phyloP scores from a whole-genome alignment of 1,284 basidiomycete genomes.

The Cerrena zonata region DNA sequence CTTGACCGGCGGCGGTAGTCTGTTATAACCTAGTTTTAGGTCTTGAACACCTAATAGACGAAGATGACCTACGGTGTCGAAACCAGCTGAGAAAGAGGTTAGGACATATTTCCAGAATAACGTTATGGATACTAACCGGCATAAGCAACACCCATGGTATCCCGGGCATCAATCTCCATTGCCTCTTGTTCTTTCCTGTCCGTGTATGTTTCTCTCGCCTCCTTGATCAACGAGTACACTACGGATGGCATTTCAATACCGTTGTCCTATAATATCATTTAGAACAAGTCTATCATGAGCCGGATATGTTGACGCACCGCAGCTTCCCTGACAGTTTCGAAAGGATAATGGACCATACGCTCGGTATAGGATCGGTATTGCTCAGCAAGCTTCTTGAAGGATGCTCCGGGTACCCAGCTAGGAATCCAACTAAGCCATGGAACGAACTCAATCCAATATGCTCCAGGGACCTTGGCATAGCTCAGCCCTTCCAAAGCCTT shows the following conservation, averaged over 20 bases:
- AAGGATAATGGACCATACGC: constrained; percentile 8
- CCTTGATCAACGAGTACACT: neutral
- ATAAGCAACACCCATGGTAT: constrained; percentile 5
- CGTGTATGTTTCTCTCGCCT: neutral
- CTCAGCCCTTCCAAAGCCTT: constrained; percentile 1
- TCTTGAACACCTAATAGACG: neutral
- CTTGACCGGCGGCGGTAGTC: constrained; percentile 2
- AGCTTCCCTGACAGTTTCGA: constrained; percentile 4
- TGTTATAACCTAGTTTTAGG: neutral
- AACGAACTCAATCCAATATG: constrained; percentile 9
- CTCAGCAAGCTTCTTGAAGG: constrained; percentile 6
- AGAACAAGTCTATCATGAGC: no score
- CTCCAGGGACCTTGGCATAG: constrained; percentile 5
- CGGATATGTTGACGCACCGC: no score
- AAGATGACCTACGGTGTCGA: constrained; percentile 1
- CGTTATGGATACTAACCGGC: neutral
- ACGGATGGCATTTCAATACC: constrained; percentile 3
- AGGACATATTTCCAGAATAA: neutral
- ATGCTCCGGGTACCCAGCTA: constrained; percentile 9
- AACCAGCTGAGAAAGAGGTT: neutral
- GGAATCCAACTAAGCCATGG: constrained; percentile 7
- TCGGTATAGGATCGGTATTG: constrained; percentile 5
- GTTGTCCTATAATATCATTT: neutral
- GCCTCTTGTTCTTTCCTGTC: neutral
- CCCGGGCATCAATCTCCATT: neutral